Percentiles rank a stretch among this genome's conserved stretches.
These are phyloP conservation scores for Paraconiothyrium brasiliense DNA, from an alignment of 2,329 filamentous ascomycete species.

Conservation along the genomic window DNA sequence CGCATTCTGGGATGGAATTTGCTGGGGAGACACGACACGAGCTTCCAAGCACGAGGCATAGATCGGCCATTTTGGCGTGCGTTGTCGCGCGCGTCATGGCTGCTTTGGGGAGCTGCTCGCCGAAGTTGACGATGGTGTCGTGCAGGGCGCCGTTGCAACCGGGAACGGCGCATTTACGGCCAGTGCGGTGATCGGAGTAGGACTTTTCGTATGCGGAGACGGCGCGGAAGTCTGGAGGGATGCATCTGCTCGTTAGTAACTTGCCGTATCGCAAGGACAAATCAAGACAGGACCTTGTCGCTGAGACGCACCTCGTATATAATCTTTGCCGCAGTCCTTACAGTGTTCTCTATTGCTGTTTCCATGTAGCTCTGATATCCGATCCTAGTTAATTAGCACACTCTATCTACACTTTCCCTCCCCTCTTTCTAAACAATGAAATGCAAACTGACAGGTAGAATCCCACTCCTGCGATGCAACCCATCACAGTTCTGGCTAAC, in stretches of 20 bases:
- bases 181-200: slow-evolving; percentile 6
- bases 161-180: slow-evolving; percentile 6
- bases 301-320: slow-evolving; percentile 6
- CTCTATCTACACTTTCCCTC: background rate
- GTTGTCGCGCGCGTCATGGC: background rate
- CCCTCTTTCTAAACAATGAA: background rate
- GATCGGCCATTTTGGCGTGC: slow-evolving; percentile 10
- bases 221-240: slow-evolving; percentile 3
- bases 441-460: background rate
- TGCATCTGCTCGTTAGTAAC: background rate
- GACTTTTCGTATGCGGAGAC: slow-evolving; percentile 8
- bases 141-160: slow-evolving; percentile 7
- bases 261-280: background rate
- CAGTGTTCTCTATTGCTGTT: slow-evolving; percentile 14
- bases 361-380: slow-evolving; percentile 10
- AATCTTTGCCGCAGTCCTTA: slow-evolving; percentile 9
- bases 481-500: slow-evolving; percentile 15
- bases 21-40: slow-evolving; percentile 12
- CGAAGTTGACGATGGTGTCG: slow-evolving; percentile 16
- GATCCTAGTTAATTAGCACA: slow-evolving; percentile 8
- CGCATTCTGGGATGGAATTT: slow-evolving; percentile 4
- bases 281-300: background rate
- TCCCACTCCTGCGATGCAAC: slow-evolving; percentile 12
- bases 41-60: slow-evolving; percentile 8
- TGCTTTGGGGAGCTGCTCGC: slow-evolving; percentile 2